Evolutionary conservation across 164 flowering plant species (phyloP), one percentile per base, ranked within the genome.

Genomic region (Vitis rotundifolia): DNA sequence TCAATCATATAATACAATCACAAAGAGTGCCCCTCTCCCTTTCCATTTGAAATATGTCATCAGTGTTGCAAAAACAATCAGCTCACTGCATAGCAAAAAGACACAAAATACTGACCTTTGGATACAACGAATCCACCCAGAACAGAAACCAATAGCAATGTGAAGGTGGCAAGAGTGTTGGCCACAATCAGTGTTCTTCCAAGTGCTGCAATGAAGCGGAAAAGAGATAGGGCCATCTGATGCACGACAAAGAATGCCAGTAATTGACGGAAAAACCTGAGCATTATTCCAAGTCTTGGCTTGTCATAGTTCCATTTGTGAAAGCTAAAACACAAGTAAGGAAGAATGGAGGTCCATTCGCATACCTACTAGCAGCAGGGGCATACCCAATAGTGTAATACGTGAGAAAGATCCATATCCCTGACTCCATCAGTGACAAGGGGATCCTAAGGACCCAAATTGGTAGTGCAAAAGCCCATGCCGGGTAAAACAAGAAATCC

Each of bases 321-420:
- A 12, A 2, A 6, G 11, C n/a, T 53, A 11, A 28, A 44, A 56
- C 11, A 8, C 11, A 19, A 48, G 50, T 31, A 6, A 31, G 37
- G 2, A 59, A 1, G 7, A 11, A 19, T 15, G 14, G 2, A 61
- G 28, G 18, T 49, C 3, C 6, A 49, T 50, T 49, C 4, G 49
- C 73, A 58, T 78, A 86, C 93, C 93, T 84, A 49, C 72, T 68
- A 8, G 85, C 68, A 53, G 77, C 49, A 16, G 91, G 90, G 31
- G 91, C 90, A 75, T 83, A 87, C 1, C 93, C 91, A 47, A 86
- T 81, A 0, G 85, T 70, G 74, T 84, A 87, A 65, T 89, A 86
- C 0, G 93, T 84, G 9, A 86, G 71, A 60, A 69, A 5, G 9
- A 82, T 72, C 91, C 91, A 89, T 50, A 86, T 76, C 3, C 63